Evolutionary conservation across 75 land plant species (phyloP).

Genomic region (Sequoiadendron giganteum): DNA sequence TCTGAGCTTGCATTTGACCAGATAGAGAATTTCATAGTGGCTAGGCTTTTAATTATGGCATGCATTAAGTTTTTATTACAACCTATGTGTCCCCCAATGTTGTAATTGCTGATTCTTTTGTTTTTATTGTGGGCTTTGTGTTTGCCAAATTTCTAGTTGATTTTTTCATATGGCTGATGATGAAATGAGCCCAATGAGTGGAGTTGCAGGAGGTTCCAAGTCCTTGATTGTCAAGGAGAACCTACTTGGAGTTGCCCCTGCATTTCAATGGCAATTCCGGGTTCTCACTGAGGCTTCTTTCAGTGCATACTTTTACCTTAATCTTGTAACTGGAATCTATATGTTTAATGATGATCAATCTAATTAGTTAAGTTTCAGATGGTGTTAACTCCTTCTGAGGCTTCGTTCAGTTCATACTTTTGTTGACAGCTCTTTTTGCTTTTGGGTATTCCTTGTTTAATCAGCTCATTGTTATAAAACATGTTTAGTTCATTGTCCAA

Average conservation of each 20-base stretch:
- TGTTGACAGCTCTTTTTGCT: too few relatives aligned
- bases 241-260: conserved; percentile 11
- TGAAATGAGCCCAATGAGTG: neutral
- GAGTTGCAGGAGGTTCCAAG: conserved; percentile 4
- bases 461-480: too few relatives aligned
- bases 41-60: neutral
- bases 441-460: too few relatives aligned
- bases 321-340: neutral
- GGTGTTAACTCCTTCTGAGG: conserved; percentile 1
- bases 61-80: neutral
- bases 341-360: neutral
- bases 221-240: conserved; percentile 6
- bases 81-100: too few relatives aligned
- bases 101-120: too few relatives aligned
- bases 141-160: too few relatives aligned
- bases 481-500: too few relatives aligned
- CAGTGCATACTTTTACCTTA: neutral
- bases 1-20: neutral
- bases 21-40: too few relatives aligned
- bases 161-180: neutral
- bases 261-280: neutral
- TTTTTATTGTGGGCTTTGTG: neutral
- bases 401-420: too few relatives aligned
- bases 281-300: neutral
- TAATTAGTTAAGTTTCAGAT: neutral